phyloP scores from a whole-genome alignment of 225 moss, liverwort and hornwort genomes.

The Anthoceros angustus region DNA sequence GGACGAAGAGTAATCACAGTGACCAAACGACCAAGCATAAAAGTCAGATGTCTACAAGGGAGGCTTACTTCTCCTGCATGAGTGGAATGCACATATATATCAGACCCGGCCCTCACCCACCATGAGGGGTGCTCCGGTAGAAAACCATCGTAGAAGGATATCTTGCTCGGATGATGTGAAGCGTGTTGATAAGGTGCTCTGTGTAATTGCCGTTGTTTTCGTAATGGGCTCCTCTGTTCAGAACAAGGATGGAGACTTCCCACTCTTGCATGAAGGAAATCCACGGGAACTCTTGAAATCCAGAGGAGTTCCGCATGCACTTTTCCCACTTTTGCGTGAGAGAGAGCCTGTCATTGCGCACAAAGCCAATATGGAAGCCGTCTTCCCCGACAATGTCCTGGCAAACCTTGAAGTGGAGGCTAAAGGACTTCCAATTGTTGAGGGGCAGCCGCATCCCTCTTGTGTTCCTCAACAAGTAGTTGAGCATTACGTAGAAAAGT shows the following conservation, averaged over 20 bases:
- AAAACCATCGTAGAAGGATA: slow-evolving; percentile 6
- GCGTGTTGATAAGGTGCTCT: background rate
- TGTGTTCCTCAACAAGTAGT: slow-evolving; percentile 19
- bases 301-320: slow-evolving; percentile 2
- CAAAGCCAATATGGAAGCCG: slow-evolving; percentile 30
- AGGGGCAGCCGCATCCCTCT: slow-evolving; percentile 25
- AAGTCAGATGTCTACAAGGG: background rate
- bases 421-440: slow-evolving; percentile 15
- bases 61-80: background rate
- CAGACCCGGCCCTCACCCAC: background rate
- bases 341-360: slow-evolving; percentile 9
- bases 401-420: slow-evolving; percentile 11
- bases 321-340: slow-evolving; percentile 1
- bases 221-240: slow-evolving; percentile 8
- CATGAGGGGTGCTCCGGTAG: slow-evolving; percentile 8
- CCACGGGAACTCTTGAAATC: slow-evolving; percentile 13
- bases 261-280: slow-evolving; percentile 10
- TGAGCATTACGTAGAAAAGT: slow-evolving; percentile 32
- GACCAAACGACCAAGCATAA: background rate
- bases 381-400: slow-evolving; percentile 20
- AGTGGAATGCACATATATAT: background rate
- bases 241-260: background rate
- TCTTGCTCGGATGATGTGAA: slow-evolving; percentile 5
- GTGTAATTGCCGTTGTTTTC: background rate
- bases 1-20: too few species aligned